These are phyloP conservation scores for Lecanicillium sp. DNA, from an alignment of 2,329 filamentous ascomycete genomes.

Conservation along the genomic window DNA sequence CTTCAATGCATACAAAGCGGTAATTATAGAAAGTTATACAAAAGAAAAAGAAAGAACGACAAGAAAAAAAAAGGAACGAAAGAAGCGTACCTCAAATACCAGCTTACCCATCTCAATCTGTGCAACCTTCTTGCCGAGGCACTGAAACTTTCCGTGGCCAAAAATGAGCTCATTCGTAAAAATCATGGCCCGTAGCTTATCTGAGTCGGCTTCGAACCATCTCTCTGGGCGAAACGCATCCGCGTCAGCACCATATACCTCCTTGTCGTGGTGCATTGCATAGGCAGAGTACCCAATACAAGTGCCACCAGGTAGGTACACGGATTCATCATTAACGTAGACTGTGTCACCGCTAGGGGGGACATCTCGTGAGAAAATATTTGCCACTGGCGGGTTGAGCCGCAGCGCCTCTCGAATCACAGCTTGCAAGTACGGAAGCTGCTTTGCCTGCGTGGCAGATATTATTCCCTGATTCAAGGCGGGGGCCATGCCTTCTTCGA, in stretches of 20 bases:
- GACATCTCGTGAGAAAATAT: slow-evolving; percentile 15
- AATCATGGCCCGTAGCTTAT: slow-evolving; percentile 17
- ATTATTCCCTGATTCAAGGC: slow-evolving; percentile 16
- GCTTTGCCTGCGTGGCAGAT: slow-evolving; percentile 17
- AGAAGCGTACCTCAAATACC: slow-evolving; percentile 9
- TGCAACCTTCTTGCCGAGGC: slow-evolving; percentile 22
- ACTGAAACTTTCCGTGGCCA: slow-evolving; percentile 21
- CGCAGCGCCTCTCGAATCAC: slow-evolving; percentile 31
- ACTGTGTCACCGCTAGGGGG: slow-evolving; percentile 9
- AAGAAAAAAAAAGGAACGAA: too few species aligned
- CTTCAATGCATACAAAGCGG: too few species aligned
- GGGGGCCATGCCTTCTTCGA: slow-evolving; percentile 8
- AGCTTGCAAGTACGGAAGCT: slow-evolving; percentile 27
- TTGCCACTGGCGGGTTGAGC: slow-evolving; percentile 14
- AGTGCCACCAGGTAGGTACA: slow-evolving; percentile 12
- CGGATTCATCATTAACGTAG: slow-evolving; percentile 3
- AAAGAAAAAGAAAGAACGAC: too few species aligned
- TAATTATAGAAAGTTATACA: too few species aligned
- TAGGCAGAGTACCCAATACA: slow-evolving; percentile 16
- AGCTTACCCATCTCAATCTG: slow-evolving; percentile 18
- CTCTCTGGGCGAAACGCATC: slow-evolving; percentile 13
- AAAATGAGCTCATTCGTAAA: slow-evolving; percentile 22
- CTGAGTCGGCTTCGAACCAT: slow-evolving; percentile 19
- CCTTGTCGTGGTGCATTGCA: slow-evolving; percentile 15
- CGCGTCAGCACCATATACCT: slow-evolving; percentile 17